Percentiles rank a stretch among this genome's conserved stretches.
phyloP scores from a whole-genome alignment of 257 asterid species.

The Galeopsis tetrahit region DNA sequence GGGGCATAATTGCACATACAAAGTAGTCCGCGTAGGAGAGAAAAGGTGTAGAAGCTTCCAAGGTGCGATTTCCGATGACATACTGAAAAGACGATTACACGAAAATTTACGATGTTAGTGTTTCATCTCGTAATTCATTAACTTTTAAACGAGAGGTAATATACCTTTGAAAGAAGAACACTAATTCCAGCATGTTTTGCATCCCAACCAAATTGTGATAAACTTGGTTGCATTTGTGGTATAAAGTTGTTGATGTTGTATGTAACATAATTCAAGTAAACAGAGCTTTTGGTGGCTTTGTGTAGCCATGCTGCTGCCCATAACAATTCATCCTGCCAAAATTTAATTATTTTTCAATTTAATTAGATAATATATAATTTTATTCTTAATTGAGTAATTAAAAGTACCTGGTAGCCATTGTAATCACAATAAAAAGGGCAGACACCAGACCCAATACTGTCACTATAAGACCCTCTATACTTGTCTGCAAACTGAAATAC shows the following conservation, averaged over 20 bases:
- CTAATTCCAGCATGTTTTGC: conserved; percentile 59
- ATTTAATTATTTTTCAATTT: not conserved
- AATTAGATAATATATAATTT: not conserved
- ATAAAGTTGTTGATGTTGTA: conserved; percentile 39
- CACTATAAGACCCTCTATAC: conserved; percentile 54
- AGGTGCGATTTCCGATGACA: conserved; percentile 24
- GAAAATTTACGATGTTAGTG: not conserved
- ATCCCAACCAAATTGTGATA: conserved; percentile 59
- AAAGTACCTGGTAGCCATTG: conserved; percentile 40
- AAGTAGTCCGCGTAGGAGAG: conserved; percentile 43
- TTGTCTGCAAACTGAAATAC: conserved; percentile 55
- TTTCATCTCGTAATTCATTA: no score
- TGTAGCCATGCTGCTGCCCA: conserved; percentile 60
- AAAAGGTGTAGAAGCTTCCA: conserved; percentile 41
- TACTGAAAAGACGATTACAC: conserved; percentile 28
- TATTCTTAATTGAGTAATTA: not conserved
- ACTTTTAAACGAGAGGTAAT: no score
- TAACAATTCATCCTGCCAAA: conserved; percentile 50
- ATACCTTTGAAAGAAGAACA: conserved; percentile 54
- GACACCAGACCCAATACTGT: conserved; percentile 38
- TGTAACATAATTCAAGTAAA: conserved; percentile 40
- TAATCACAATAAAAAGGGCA: conserved; percentile 57
- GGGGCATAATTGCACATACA: conserved; percentile 44
- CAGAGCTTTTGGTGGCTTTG: conserved; percentile 43
- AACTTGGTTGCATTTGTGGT: conserved; percentile 33